A percentile compares a stretch with the other conserved stretches of the same genome.
Conservation (phyloP, 371 early-diverging fungal species). For the Mucor irregularis region DNA sequence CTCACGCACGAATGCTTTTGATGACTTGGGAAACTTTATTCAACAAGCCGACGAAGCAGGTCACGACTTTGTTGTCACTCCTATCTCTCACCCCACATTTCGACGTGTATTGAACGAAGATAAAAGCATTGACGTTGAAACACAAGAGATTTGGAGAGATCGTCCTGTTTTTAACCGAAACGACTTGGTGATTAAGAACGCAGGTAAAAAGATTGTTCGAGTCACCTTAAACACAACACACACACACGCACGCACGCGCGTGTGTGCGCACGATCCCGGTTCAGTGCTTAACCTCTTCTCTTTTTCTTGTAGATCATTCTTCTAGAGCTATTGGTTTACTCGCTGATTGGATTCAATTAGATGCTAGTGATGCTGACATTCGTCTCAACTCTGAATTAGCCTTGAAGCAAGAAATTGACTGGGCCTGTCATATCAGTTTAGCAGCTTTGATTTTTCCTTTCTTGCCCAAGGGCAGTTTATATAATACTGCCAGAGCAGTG, state of each 20-base stretch:
- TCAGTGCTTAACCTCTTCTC: conserved; percentile 1
- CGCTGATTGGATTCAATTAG: conserved; percentile 65
- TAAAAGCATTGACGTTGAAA: conserved; percentile 9
- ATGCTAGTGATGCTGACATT: conserved; percentile 49
- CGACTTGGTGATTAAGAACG: conserved; percentile 45
- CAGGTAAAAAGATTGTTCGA: no score
- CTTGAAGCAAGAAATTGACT: conserved; percentile 70
- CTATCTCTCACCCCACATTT: conserved; percentile 56
- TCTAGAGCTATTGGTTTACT: conserved; percentile 57
- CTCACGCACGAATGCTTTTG: conserved; percentile 31
- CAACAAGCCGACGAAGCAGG: conserved; percentile 48
- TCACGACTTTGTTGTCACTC: conserved; percentile 63
- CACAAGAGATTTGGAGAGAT: conserved; percentile 36
- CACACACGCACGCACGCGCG: no score
- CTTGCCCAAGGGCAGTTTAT: conserved; percentile 29
- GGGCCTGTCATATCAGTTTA: conserved; percentile 74
- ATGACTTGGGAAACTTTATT: conserved; percentile 44
- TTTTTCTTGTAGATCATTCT: conserved; percentile 41
- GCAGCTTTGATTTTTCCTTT: conserved; percentile 59
- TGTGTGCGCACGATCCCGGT: no score
- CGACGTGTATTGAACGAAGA: conserved; percentile 48
- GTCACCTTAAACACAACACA: no score
- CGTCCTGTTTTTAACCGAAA: conserved; percentile 42
- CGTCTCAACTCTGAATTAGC: conserved; percentile 65
- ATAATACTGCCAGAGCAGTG: conserved; percentile 63